Conservation (phyloP, 2,329 filamentous ascomycete genomes). For the Fusarium sp. region DNA sequence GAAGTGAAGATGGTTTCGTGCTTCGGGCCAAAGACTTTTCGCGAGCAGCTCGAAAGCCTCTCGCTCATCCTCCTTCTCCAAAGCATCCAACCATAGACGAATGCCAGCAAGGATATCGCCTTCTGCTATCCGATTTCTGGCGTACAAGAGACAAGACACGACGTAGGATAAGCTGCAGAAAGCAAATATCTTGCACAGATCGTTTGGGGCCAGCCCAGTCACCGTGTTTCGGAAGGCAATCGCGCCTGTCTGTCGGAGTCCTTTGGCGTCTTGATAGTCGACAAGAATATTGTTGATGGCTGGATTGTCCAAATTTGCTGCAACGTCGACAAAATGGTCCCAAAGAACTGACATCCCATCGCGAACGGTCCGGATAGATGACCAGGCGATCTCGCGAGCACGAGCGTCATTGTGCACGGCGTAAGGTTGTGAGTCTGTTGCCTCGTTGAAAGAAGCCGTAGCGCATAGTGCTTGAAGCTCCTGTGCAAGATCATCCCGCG, state of each 20-base stretch:
- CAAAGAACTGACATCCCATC: constrained; percentile 19
- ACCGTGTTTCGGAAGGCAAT: constrained; percentile 36
- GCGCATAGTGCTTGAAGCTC: constrained; percentile 2
- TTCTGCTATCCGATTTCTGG: neutral
- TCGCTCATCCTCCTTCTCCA: constrained; percentile 14
- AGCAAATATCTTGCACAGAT: constrained; percentile 25
- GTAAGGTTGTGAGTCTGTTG: neutral
- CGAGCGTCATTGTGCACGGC: neutral
- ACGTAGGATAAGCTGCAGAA: constrained; percentile 40
- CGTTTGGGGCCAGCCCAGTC: neutral
- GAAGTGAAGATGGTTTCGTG: constrained; percentile 13
- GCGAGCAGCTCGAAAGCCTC: constrained; percentile 18
- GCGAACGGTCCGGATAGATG: constrained; percentile 6
- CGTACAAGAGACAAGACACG: constrained; percentile 15
- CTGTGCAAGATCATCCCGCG: neutral
- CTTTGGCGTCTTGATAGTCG: constrained; percentile 13
- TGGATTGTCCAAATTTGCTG: neutral
- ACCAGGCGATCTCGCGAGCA: constrained; percentile 4
- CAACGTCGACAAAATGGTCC: constrained; percentile 1
- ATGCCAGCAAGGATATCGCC: constrained; percentile 24
- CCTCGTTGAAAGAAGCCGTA: rapidly evolving
- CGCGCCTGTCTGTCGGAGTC: constrained; percentile 25
- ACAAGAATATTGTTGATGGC: constrained; percentile 13
- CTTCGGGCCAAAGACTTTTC: constrained; percentile 36
- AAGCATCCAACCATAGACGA: constrained; percentile 23